Percentiles rank a stretch among this genome's conserved stretches.
Conservation (phyloP, 768 basidiomycete genomes). For the Kwoniella sp. region DNA sequence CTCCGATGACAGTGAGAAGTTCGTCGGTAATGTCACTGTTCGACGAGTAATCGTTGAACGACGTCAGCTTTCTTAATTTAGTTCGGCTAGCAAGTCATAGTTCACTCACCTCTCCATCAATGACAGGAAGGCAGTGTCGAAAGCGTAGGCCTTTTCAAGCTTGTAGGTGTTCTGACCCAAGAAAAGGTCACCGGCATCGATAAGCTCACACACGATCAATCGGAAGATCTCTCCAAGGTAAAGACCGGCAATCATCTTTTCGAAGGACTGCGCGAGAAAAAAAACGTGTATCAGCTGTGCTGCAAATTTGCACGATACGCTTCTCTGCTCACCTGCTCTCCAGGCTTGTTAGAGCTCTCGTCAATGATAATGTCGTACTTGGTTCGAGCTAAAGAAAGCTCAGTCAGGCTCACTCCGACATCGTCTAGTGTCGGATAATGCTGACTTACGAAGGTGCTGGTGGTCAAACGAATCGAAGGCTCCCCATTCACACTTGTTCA, state of each 20-base stretch:
- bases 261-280: slow-evolving; percentile 37
- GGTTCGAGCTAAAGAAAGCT: slow-evolving; percentile 65
- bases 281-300: slow-evolving; percentile 2
- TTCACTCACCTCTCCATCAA: slow-evolving; percentile 82
- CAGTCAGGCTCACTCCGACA: background rate
- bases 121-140: slow-evolving; percentile 96
- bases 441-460: slow-evolving; percentile 70
- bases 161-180: slow-evolving; percentile 98
- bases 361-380: slow-evolving; percentile 93
- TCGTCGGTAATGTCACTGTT: slow-evolving; percentile 91
- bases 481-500: slow-evolving; percentile 64
- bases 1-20: slow-evolving; percentile 91
- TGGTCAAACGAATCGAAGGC: slow-evolving; percentile 97
- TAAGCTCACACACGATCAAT: slow-evolving; percentile 90
- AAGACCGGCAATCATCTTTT: slow-evolving; percentile 94
- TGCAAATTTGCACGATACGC: background rate
- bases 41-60: background rate
- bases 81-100: background rate
- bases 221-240: slow-evolving; percentile 96
- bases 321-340: slow-evolving; percentile 72
- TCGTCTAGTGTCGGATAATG: too few relatives aligned
- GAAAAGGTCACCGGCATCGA: slow-evolving; percentile 96
- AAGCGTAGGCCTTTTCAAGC: slow-evolving; percentile 85
- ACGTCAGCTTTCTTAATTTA: too few relatives aligned
- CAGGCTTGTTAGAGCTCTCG: slow-evolving; percentile 92